Conservation (phyloP, 441 rosid genomes). For the Eutrema salsugineum region DNA sequence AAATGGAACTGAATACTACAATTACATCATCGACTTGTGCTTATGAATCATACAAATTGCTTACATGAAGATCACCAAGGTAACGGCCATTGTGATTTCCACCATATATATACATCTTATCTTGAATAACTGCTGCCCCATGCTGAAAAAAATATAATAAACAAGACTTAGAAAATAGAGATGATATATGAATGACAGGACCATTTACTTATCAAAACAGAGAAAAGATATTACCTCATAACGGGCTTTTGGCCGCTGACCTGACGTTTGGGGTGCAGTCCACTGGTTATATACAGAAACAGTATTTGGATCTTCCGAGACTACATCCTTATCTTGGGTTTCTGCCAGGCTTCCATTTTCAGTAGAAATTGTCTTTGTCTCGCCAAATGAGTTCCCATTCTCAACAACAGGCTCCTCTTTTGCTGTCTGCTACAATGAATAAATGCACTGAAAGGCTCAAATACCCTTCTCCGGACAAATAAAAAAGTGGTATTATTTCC, state of each 20-base stretch:
- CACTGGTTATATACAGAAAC: slow-evolving; percentile 87
- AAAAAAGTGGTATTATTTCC: neutral
- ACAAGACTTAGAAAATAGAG: slow-evolving; percentile 25
- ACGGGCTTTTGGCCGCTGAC: slow-evolving; percentile 86
- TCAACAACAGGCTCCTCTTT: slow-evolving; percentile 56
- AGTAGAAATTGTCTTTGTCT: slow-evolving; percentile 62
- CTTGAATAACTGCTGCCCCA: slow-evolving; percentile 87
- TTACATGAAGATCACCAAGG: slow-evolving; percentile 93
- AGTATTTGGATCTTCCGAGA: slow-evolving; percentile 73
- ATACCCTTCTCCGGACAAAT: neutral
- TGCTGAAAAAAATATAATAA: slow-evolving; percentile 54
- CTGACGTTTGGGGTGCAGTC: slow-evolving; percentile 74
- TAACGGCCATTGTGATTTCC: slow-evolving; percentile 99
- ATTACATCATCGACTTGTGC: slow-evolving; percentile 1
- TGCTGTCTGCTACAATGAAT: slow-evolving; percentile 46
- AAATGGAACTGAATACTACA: slow-evolving; percentile 6
- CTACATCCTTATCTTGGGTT: slow-evolving; percentile 86
- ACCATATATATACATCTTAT: slow-evolving; percentile 91
- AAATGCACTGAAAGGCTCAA: slow-evolving; percentile 21
- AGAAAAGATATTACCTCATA: slow-evolving; percentile 64
- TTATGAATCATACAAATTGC: slow-evolving; percentile 33
- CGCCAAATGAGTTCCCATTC: slow-evolving; percentile 64
- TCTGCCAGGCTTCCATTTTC: slow-evolving; percentile 67
- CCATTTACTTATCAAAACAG: slow-evolving; percentile 5
- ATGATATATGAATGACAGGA: slow-evolving; percentile 16